Percentiles rank a stretch among this genome's conserved stretches.
These are phyloP conservation scores for Mycosarcoma maydis DNA, from an alignment of 1,284 basidiomycete species.

Conservation along the genomic window DNA sequence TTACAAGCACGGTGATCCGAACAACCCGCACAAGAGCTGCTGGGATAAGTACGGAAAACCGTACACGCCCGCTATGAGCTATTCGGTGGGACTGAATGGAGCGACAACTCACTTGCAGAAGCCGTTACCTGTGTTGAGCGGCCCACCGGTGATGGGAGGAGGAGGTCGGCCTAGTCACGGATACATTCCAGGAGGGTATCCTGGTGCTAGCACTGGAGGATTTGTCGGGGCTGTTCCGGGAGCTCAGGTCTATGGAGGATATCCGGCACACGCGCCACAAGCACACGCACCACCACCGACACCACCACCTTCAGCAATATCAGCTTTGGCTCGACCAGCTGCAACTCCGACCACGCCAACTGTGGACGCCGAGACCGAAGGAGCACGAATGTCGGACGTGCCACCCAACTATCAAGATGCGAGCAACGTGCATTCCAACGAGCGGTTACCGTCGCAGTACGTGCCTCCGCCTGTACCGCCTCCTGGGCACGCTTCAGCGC, in stretches of 20 bases:
- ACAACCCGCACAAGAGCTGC: slow-evolving; percentile 45
- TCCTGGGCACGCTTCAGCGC: slow-evolving; percentile 13
- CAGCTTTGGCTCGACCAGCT: not conserved
- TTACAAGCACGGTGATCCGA: slow-evolving; percentile 51
- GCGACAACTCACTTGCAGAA: slow-evolving; percentile 27
- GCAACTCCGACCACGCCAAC: slow-evolving; percentile 7
- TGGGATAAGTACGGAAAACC: slow-evolving; percentile 52
- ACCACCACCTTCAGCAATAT: slow-evolving; percentile 1
- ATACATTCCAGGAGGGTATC: slow-evolving; percentile 31
- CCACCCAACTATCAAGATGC: slow-evolving; percentile 50
- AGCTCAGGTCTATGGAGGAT: slow-evolving; percentile 17
- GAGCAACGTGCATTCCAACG: slow-evolving; percentile 22
- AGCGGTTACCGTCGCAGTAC: slow-evolving; percentile 44
- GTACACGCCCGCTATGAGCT: slow-evolving; percentile 41
- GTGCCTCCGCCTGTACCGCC: slow-evolving; percentile 31
- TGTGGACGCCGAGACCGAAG: slow-evolving; percentile 46
- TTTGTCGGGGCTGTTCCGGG: not conserved
- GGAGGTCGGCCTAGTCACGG: slow-evolving; percentile 30
- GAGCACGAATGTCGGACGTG: slow-evolving; percentile 38
- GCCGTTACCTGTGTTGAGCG: slow-evolving; percentile 26
- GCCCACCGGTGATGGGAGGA: slow-evolving; percentile 2
- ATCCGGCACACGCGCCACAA: slow-evolving; percentile 4
- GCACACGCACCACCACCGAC: slow-evolving; percentile 15
- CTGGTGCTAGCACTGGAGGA: slow-evolving; percentile 26
- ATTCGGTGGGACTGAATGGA: slow-evolving; percentile 32